A percentile compares a stretch with the other conserved stretches of the same genome.
Evolutionary conservation across 2,329 filamentous ascomycete species (phyloP).

Genomic region (Beauveria sp.): DNA sequence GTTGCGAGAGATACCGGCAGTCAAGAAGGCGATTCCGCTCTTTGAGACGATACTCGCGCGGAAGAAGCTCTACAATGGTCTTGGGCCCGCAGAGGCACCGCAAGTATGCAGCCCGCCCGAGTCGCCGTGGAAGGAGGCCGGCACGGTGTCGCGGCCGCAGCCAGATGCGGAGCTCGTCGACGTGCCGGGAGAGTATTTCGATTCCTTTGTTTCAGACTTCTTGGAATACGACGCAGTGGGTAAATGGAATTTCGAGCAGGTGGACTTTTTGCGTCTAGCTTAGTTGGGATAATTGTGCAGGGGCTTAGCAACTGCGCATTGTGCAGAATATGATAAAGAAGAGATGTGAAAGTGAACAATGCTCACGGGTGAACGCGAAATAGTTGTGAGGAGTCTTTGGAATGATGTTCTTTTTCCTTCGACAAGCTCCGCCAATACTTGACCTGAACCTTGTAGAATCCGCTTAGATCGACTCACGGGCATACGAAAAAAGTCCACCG

Average conservation of each 20-base stretch:
- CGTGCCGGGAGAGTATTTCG: neutral
- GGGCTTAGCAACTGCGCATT: no score
- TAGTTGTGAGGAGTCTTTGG: no score
- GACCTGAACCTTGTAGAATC: no score
- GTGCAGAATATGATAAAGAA: no score
- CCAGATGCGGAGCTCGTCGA: neutral
- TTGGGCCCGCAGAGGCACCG: neutral
- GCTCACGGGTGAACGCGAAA: no score
- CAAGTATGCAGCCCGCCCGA: neutral
- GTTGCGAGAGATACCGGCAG: neutral
- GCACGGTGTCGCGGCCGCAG: neutral
- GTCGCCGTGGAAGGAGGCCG: neutral
- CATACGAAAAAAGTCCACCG: neutral
- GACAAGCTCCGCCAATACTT: no score
- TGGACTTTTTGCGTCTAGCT: neutral
- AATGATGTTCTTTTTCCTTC: no score
- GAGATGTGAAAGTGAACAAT: no score
- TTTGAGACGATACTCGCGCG: neutral
- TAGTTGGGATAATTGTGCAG: neutral
- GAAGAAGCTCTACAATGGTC: neutral
- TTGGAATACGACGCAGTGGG: neutral
- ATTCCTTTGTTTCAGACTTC: neutral
- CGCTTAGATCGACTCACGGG: no score
- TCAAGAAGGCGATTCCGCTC: conserved; percentile 3
- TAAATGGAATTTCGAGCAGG: neutral